Percentiles rank a stretch among this genome's conserved stretches.
Conservation (phyloP, 148 eudicot genomes). For the Nepenthes mirabilis region DNA sequence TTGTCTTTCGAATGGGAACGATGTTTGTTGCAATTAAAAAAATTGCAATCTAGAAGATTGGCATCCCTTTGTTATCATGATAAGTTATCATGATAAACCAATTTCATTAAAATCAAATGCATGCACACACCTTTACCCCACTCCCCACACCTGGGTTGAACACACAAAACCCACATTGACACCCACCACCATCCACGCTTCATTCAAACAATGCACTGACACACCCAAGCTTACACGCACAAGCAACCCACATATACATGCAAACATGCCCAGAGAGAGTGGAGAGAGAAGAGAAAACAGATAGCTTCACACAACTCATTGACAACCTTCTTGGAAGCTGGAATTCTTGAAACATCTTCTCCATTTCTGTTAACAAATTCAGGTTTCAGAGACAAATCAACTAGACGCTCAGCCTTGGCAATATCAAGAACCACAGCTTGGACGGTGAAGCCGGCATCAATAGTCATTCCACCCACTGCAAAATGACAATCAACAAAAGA, state of each 20-base stretch:
- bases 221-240: neutral
- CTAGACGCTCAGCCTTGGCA: constrained; percentile 60
- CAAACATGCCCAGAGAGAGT: neutral
- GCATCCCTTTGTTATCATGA: no score
- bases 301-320: constrained; percentile 4
- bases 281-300: neutral
- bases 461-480: constrained; percentile 48
- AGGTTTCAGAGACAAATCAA: constrained; percentile 75
- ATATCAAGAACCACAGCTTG: constrained; percentile 75
- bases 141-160: no score
- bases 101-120: no score
- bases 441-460: constrained; percentile 41
- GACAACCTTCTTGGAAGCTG: constrained; percentile 47
- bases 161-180: neutral
- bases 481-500: constrained; percentile 1
- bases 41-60: no score
- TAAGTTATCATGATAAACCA: no score
- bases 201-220: neutral
- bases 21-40: neutral
- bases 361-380: constrained; percentile 35
- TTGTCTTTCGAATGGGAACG: neutral
- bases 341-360: constrained; percentile 12
- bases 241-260: neutral
- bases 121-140: no score
- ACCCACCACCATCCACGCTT: neutral